phyloP scores from a whole-genome alignment of 257 asterid species.

The Solanum chiquidenum region DNA sequence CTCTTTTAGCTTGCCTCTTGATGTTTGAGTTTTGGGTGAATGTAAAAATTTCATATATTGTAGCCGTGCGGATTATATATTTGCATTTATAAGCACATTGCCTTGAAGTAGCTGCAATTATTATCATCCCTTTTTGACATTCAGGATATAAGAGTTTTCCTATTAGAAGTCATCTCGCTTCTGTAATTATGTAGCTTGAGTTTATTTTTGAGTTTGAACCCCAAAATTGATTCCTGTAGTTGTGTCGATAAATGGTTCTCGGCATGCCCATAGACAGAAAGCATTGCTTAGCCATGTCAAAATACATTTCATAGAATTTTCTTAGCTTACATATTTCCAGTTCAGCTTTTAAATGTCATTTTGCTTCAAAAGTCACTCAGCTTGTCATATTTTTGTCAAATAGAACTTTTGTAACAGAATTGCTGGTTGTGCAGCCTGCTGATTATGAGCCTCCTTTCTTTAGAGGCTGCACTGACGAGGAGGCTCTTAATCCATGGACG shows the following conservation, averaged over 20 bases:
- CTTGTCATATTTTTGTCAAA: background rate
- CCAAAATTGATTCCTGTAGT: background rate
- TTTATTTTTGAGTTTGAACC: background rate
- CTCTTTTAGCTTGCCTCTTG: background rate
- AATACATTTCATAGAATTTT: background rate
- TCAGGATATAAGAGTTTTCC: background rate
- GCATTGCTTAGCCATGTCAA: background rate
- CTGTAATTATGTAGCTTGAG: background rate
- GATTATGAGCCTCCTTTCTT: constrained; percentile 97
- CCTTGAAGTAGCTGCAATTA: background rate
- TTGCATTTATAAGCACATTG: background rate
- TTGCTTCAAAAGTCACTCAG: background rate
- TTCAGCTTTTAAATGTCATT: background rate
- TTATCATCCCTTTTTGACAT: background rate
- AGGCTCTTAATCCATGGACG: constrained; percentile 69
- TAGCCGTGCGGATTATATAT: background rate
- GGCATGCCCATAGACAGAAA: background rate
- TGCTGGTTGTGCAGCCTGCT: constrained; percentile 63
- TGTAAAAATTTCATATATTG: background rate
- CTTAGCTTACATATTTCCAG: background rate
- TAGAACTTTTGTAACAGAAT: background rate
- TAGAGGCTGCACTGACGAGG: constrained; percentile 79
- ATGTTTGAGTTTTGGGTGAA: background rate
- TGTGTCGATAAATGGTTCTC: background rate
- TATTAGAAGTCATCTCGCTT: background rate